Base-by-base conservation (phyloP, 192 early-diverging fungal species). In the Backusella liffmaniae region DNA sequence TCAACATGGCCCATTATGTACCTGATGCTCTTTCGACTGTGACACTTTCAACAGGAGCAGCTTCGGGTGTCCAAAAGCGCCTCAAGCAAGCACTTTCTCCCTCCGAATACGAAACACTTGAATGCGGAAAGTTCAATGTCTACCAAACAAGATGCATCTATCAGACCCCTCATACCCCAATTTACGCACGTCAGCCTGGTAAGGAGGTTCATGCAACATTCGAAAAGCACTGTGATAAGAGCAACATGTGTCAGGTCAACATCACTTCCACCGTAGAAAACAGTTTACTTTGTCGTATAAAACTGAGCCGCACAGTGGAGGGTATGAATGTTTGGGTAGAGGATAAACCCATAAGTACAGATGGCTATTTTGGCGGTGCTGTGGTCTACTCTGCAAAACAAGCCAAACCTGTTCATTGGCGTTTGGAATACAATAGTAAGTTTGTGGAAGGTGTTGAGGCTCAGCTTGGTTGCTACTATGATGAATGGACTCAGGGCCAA, bases 401-500 rank as follows among this genome's bases (percentile, higher is more conserved):
- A 2, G 72, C 67, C 35, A 49, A 66, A 35, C 44, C 59, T 16
- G 8, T 66, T 3, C 13, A 42, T 3, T 80, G 73, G 73, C n/a
- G 21, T 29, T 10, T 44, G n/a, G 34, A 70, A 69, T 13, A 37
- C 49, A n/a, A 59, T 51, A 67, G 29, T 23, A 72, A 67, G 23
- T 12, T 79, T 37, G 76, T 77, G 44, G 30, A 74, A 2, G 23
- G 66, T 13, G 81, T 80, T 7, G 72, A 79, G 36, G 73, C 80
- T 3, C 73, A 75, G 9, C 36, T 80, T n/a, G 75, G 74, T n/a
- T 88, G 87, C 36, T 67, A 77, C 7, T 88, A 88, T 29, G 87
- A 88, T 72, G 87, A 88, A 46, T 88, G 87, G 87, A 79, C 78
- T n/a, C 62, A 77, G 7, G 80, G 78, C 0, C 76, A 82, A 65